Evolutionary conservation across 495 filamentous ascomycete species (phyloP), one percentile per base, ranked within the genome.

Genomic region (Xylaria longipes): DNA sequence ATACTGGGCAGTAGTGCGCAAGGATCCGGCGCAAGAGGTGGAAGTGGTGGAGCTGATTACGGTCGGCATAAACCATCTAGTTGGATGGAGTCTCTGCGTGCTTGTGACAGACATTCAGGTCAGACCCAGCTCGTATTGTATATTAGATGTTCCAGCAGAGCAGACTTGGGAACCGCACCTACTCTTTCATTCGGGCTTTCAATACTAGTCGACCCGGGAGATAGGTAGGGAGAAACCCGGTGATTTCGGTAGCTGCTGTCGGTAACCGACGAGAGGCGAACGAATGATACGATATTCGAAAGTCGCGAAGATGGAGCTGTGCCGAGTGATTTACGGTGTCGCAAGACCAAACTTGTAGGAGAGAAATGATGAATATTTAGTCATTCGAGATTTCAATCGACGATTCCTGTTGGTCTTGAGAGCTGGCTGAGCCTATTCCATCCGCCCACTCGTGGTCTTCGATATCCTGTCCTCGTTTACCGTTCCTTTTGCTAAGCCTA

Each of bases 21-120:
- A 68, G 68, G 57, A 65, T 73, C 73, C 65, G 62, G 58, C 35
- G 58, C 8, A 35, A 17, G 54, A 27, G 22, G 64, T 63, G 70
- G 52, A 43, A 57, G 71, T 63, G 72, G 73, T 71, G 75, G 66
- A 71, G 61, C 37, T 27, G 60, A 64, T 56, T 33, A 15, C 45
- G 31, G 70, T 66, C 75, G 57, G 58, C 52, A 69, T 62, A 68
- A 62, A 64, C 37, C 39, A 12, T 73, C 69, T 72, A 69, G 72
- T 76, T 76, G 74, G 74, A 65, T 65, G 54, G 58, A 15, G 25
- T 35, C 25, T 27, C 27, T 61, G 67, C 50, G 29, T 29, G 14
- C 65, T 20, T 43, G 33, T n/a, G n/a, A 39, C 63, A 35, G 29
- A 64, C 41, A 46, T 60, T 37, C 20, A 37, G 33, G 57, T 60